Base-by-base conservation (phyloP, 306 rosid genomes). In the Medicago lupulina region DNA sequence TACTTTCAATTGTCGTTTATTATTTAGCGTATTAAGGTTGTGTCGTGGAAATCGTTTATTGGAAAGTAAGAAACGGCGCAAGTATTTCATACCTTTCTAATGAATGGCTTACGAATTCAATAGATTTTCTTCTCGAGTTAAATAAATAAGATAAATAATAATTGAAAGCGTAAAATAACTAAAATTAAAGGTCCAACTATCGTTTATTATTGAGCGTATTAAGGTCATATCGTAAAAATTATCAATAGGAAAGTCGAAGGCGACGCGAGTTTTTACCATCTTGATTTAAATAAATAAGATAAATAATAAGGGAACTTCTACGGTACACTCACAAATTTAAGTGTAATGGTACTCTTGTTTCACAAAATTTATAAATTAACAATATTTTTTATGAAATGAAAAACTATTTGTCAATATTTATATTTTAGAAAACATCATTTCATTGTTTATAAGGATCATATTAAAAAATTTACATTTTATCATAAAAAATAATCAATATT, bases 91-190 rank as follows among this genome's bases (percentile, higher is more conserved):
- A 49, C 55, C 55, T 50, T 15, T 50, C 14, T 50, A 15, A 50
- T 50, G 55, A 50, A 50, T 15, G 55, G 55, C 14, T 50, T 50
- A 0, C n/a, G 55, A 50, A 50, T 50, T 50, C 19, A 6, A 6
- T 50, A 50, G 55, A 50, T 50, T 50, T 8, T 50, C 19, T 14
- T 50, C 18, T 50, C 2, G 19, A 50, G 55, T 50, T 15, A 15
- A 50, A 50, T 15, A 49, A 49, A 49, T 50, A 50, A 50, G 55
- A 50, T 50, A n/a, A 50, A 50, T n/a, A 50, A 50, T n/a, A 50
- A 44, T 3, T 44, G 14, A 6, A 50, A 44, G 4, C 12, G 3
- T 6, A 15, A n/a, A 46, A 46, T 49, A 50, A 50, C 55, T 15
- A 50, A 50, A 50, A 50, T n/a, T 18, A 23, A 40, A 15, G 9